phyloP scores from a whole-genome alignment of 1,284 basidiomycete species.

The Ceratorhiza oryzae-sativae region DNA sequence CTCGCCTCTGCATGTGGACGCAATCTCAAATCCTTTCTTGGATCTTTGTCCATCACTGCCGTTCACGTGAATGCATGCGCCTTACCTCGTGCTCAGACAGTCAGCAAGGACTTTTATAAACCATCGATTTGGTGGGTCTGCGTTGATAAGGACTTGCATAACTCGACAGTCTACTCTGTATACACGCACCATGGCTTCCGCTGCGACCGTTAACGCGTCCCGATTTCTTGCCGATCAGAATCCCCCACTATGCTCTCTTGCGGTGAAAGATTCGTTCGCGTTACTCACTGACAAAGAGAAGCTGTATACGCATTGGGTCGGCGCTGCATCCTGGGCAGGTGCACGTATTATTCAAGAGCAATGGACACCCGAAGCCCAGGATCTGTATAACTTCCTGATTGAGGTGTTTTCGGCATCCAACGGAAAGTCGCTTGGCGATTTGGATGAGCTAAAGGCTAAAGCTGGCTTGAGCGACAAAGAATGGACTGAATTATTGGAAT shows the following conservation, averaged over 20 bases:
- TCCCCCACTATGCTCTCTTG: constrained; percentile 72
- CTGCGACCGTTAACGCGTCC: constrained; percentile 31
- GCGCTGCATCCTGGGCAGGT: constrained; percentile 68
- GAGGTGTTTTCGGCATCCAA: constrained; percentile 63
- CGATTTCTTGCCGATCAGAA: constrained; percentile 70
- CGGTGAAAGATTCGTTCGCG: constrained; percentile 69
- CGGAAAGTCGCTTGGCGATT: constrained; percentile 63
- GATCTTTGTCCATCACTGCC: background rate
- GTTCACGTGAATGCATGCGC: constrained; percentile 22
- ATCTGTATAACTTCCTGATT: constrained; percentile 73
- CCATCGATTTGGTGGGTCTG: background rate
- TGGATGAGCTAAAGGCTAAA: constrained; percentile 60
- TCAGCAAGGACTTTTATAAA: background rate
- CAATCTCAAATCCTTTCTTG: background rate
- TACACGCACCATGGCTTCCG: constrained; percentile 26
- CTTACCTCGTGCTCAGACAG: constrained; percentile 31
- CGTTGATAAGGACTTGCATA: background rate
- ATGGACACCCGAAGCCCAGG: constrained; percentile 63
- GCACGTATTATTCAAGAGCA: constrained; percentile 82
- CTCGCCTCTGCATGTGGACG: constrained; percentile 19
- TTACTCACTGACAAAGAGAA: constrained; percentile 75
- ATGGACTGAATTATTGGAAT: constrained; percentile 74
- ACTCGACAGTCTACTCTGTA: background rate
- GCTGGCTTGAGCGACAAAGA: constrained; percentile 64
- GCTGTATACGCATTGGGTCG: constrained; percentile 69